Evolutionary conservation across 1,284 basidiomycete species (phyloP).

Genomic region (Apiotrichum sp.): DNA sequence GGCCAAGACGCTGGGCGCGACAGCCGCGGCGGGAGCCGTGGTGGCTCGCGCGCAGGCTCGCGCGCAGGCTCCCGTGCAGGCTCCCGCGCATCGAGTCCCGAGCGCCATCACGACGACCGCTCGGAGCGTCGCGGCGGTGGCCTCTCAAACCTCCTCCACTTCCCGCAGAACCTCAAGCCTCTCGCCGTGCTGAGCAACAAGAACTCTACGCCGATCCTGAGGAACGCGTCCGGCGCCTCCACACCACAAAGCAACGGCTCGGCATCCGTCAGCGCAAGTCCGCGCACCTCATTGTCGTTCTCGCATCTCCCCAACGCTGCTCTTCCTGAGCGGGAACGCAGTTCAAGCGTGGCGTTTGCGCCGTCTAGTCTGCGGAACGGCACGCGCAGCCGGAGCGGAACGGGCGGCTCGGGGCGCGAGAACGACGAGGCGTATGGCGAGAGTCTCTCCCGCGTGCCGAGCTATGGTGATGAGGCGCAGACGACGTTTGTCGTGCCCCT

Average conservation of each 20-base stretch:
- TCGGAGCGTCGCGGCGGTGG: slow-evolving; percentile 1
- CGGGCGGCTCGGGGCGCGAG: neutral
- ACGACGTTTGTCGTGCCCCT: slow-evolving; percentile 61
- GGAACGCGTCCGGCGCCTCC: neutral
- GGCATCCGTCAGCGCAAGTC: neutral
- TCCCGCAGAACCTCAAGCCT: slow-evolving; percentile 17
- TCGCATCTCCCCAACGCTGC: slow-evolving; percentile 13
- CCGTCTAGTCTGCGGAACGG: neutral
- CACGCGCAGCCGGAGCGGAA: neutral
- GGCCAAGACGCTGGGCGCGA: neutral
- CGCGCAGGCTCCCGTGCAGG: slow-evolving; percentile 49
- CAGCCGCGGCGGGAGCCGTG: slow-evolving; percentile 42
- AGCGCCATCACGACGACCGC: slow-evolving; percentile 20
- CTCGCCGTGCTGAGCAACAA: slow-evolving; percentile 5
- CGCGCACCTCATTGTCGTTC: slow-evolving; percentile 11
- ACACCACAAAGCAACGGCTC: neutral
- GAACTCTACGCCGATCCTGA: slow-evolving; percentile 21
- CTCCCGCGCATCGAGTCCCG: slow-evolving; percentile 50
- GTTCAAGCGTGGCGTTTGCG: slow-evolving; percentile 7
- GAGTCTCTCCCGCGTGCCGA: slow-evolving; percentile 59
- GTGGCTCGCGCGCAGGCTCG: slow-evolving; percentile 32
- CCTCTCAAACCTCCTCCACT: slow-evolving; percentile 19
- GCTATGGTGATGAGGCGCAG: slow-evolving; percentile 57
- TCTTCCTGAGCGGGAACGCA: neutral
- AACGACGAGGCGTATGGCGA: slow-evolving; percentile 16